Evolutionary conservation across 257 asterid species (phyloP), one percentile per base, ranked within the genome.

Genomic region (Hygrophila difformis): DNA sequence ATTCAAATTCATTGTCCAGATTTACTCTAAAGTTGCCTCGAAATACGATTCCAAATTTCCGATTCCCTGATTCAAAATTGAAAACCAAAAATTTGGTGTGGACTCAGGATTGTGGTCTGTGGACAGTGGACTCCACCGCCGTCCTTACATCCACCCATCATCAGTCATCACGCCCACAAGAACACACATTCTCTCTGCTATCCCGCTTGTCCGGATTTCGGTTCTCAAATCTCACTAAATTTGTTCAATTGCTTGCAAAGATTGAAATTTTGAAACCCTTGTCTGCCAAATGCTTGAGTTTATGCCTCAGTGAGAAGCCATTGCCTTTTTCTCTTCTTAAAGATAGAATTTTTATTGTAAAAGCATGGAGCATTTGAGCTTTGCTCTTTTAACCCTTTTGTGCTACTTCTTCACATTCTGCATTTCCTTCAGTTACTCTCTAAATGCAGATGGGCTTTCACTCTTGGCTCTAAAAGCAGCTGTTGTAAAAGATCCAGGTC

Each of bases 391-490:
- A 26, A 26, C 8, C 28, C 19, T 53, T 48, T 17, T 77, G 23
- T 42, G 74, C 13, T 55, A 14, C 63, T 60, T 79, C 49, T 54
- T 71, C 61, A 24, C 75, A 35, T 55, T 71, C 53, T 68, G 43
- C 65, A 47, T 70, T 59, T 53, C 64, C 38, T 26, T 57, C 20
- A 9, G 72, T 4, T 55, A 26, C 18, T 72, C 94, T 18, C 75
- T 86, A 15, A 78, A 60, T 59, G 61, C 88, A 22, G 98, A 91
- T 53, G 98, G 96, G 0, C 67, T 91, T 12, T 86, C 96, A 3
- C 87, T 86, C 34, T 62, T 91, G 53, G 95, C 96, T 20, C 93
- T 91, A 15, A 86, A 82, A 80, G 71, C 93, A 24, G 84, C 98
- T 61, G 74, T 86, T 44, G n/a, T 61, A 6, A 8, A 49, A 16